phyloP scores from a whole-genome alignment of 2,329 filamentous ascomycete genomes.

The Penicillium sp. region DNA sequence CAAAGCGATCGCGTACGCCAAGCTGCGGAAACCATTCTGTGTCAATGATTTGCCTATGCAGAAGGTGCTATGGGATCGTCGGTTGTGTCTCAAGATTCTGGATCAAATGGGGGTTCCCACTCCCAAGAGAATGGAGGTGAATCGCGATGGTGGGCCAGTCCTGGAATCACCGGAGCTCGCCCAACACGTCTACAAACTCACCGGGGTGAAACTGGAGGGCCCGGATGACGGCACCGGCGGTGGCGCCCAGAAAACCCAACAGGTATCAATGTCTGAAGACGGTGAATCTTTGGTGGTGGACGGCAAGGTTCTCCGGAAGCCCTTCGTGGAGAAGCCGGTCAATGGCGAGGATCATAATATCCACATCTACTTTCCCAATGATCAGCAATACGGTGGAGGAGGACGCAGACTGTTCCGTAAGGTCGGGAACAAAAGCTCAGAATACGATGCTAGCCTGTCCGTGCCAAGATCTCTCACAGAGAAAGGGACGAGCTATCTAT shows the following conservation, averaged over 20 bases:
- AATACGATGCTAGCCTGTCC: conserved; percentile 73
- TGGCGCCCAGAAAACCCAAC: conserved; percentile 53
- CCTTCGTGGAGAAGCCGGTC: conserved; percentile 97
- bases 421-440: conserved; percentile 97
- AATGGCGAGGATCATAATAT: conserved; percentile 99
- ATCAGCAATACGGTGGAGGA: conserved; percentile 69
- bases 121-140: conserved; percentile 82
- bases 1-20: conserved; percentile 93
- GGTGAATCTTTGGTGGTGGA: conserved; percentile 86
- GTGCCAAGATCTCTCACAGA: conserved; percentile 78
- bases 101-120: conserved; percentile 87
- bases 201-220: conserved; percentile 69
- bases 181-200: conserved; percentile 72
- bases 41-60: conserved; percentile 98
- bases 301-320: conserved; percentile 74
- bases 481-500: conserved; percentile 78
- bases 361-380: conserved; percentile 87
- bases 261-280: conserved; percentile 81
- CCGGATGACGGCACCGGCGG: conserved; percentile 62
- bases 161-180: conserved; percentile 73
- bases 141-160: conserved; percentile 80
- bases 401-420: conserved; percentile 91
- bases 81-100: conserved; percentile 79
- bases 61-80: conserved; percentile 90
- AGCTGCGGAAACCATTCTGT: conserved; percentile 88